Conservation (phyloP, 352 stramenopile genomes). For the Bremia lactucae region DNA sequence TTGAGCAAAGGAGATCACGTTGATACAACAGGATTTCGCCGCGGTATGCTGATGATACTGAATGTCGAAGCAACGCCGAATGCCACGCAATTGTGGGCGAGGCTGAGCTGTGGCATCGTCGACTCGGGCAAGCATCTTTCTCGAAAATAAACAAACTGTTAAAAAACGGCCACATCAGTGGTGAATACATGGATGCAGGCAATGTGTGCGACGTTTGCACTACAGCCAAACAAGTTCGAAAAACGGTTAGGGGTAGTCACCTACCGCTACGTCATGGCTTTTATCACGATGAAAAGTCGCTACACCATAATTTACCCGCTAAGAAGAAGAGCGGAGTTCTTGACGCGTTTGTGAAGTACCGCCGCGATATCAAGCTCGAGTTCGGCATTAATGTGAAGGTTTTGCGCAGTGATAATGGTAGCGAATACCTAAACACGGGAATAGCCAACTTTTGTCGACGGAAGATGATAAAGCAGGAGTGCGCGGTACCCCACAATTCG, state of each 20-base stretch:
- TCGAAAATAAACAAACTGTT: too few species aligned
- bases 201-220: neutral
- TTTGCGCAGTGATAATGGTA: neutral
- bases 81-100: neutral
- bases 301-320: neutral
- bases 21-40: neutral
- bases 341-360: neutral
- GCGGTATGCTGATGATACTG: neutral
- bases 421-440: neutral
- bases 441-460: neutral
- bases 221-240: neutral
- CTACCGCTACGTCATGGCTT: neutral
- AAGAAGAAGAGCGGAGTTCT: neutral
- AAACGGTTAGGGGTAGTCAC: neutral
- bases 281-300: neutral
- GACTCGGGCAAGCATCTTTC: neutral
- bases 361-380: neutral
- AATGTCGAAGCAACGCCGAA: neutral
- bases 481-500: neutral
- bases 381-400: neutral
- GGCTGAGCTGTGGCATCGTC: neutral
- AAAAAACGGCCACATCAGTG: neutral
- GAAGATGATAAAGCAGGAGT: neutral
- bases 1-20: neutral
- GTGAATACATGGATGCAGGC: neutral